Evolutionary conservation across 768 basidiomycete species (phyloP).

Genomic region (Kwoniella bestiolae): DNA sequence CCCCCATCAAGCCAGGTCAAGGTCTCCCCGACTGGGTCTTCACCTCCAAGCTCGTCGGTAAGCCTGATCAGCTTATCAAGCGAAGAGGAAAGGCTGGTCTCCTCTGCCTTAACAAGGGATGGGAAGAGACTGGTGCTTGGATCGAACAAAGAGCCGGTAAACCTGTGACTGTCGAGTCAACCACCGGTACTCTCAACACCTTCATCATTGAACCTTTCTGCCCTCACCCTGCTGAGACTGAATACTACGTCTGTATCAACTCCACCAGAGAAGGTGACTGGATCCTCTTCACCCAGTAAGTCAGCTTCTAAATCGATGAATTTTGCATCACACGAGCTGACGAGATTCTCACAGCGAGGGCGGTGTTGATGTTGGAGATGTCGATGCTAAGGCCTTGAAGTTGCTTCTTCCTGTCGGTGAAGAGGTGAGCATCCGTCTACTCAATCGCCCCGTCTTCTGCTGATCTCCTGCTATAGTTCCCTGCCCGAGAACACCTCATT

Average conservation of each 20-base stretch:
- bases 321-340: constrained; percentile 11
- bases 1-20: constrained; percentile 57
- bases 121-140: constrained; percentile 86
- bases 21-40: constrained; percentile 60
- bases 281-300: constrained; percentile 89
- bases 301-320: not conserved
- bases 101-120: constrained; percentile 88
- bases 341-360: constrained; percentile 65
- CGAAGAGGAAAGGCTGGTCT: constrained; percentile 98
- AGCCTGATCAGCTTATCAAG: constrained; percentile 87
- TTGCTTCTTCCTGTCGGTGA: constrained; percentile 76
- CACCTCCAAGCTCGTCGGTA: constrained; percentile 59
- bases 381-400: constrained; percentile 93
- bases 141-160: constrained; percentile 87
- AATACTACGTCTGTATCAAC: constrained; percentile 98
- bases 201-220: constrained; percentile 99
- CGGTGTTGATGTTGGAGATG: constrained; percentile 97
- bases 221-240: constrained; percentile 88
- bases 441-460: constrained; percentile 6
- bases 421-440: constrained; percentile 55
- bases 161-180: constrained; percentile 88
- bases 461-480: constrained; percentile 63
- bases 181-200: constrained; percentile 92
- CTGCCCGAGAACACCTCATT: constrained; percentile 76
- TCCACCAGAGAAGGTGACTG: constrained; percentile 91